Base-by-base conservation (phyloP, 176 grass and related monocot species). In the Ensete ventricosum region DNA sequence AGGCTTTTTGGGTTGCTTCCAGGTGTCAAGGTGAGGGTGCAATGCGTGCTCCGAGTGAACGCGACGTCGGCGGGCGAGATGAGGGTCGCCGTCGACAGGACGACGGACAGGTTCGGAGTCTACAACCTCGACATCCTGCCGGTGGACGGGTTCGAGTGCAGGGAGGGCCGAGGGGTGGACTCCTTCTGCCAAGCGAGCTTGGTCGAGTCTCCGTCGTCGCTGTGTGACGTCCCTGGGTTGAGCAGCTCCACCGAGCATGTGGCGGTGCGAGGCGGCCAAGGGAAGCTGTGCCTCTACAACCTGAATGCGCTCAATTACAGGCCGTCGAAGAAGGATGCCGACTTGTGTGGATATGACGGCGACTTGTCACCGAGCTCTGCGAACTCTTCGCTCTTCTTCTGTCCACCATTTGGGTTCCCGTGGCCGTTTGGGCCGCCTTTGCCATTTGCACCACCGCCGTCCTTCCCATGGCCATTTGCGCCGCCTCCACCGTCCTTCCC, bases 301-400 rank as follows among this genome's bases (percentile, higher is more conserved):
- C 84, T 98, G 65, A 98, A 98, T 43, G 92, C 95, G 24, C 81
- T 98, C 68, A 91, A 93, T 67, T 98, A 98, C 76, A 81, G 90
- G 50, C 90, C 90, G 0, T 57, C 83, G 23, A 91, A 85, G 58
- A 83, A 77, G 26, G 76, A 29, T 11, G 50, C 66, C 22, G 62
- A 19, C 14, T 75, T 77, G 64, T 89, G 90, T 12, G 72, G 72
- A 73, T 24, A 25, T 54, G 52, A 54, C 1, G 52, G 12, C 16
- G 52, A 27, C 20, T 17, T 1, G 53, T 8, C 50, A 12, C 14
- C 77, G 0, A 74, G 50, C 0, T 27, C 79, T 67, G 57, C 84
- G 53, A 85, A 89, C 74, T 83, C 80, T 16, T 89, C 90, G 2
- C 69, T 98, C 64, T 98, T 91, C 81, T 93, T 93, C 55, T 94